A percentile compares a stretch with the other conserved stretches of the same genome.
Conservation (phyloP, 139 green algal species). For the Chlorella sp. region DNA sequence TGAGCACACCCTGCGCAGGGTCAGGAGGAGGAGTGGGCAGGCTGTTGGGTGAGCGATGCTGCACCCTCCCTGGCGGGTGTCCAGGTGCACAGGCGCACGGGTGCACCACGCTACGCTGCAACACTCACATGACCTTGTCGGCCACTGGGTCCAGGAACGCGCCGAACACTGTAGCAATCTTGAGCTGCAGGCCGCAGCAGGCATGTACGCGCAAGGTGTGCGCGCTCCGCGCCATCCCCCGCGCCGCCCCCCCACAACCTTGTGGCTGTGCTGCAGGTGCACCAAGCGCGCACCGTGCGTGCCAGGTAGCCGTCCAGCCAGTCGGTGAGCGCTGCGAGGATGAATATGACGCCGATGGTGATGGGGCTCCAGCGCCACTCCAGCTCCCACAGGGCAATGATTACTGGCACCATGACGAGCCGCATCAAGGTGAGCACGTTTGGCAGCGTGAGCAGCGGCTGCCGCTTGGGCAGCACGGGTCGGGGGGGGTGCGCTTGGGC, state of each 20-base stretch:
- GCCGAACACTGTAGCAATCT: conserved; percentile 67
- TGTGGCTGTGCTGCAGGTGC: not conserved
- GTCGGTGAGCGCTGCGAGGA: conserved; percentile 84
- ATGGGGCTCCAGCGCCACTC: conserved; percentile 20
- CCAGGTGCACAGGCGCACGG: not conserved
- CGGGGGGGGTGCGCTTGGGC: conserved; percentile 26
- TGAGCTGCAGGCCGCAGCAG: conserved; percentile 24
- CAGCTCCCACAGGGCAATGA: conserved; percentile 52
- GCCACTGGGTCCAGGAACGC: conserved; percentile 97
- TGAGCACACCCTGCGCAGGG: not conserved
- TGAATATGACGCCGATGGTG: conserved; percentile 53
- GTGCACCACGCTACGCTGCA: not conserved
- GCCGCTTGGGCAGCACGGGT: conserved; percentile 4
- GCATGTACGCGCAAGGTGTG: not conserved
- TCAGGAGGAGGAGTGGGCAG: not conserved
- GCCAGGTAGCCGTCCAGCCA: conserved; percentile 93
- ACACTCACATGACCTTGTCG: conserved; percentile 85
- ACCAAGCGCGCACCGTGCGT: conserved; percentile 41
- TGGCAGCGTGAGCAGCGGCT: conserved; percentile 55
- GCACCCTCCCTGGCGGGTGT: not conserved
- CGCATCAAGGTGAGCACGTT: conserved; percentile 67
- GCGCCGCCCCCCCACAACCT: not conserved
- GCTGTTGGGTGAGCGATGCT: not conserved
- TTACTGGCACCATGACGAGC: conserved; percentile 59
- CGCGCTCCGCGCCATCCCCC: not conserved